Evolutionary conservation across 2,329 filamentous ascomycete species (phyloP).

Genomic region (Fusarium camptoceras): DNA sequence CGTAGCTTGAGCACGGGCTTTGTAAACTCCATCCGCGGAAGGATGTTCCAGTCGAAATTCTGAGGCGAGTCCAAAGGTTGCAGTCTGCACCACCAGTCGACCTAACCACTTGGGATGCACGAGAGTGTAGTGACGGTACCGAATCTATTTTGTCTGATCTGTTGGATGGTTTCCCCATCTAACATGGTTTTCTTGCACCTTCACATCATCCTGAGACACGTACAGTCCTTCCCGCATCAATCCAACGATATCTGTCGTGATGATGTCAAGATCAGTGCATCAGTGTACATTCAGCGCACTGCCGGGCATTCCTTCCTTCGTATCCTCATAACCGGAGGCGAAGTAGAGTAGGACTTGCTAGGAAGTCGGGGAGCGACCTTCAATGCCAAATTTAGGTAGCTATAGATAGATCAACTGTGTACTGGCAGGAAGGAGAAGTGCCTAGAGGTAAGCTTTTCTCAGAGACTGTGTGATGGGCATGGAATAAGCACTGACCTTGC

Average conservation of each 20-base stretch:
- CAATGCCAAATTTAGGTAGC: background rate
- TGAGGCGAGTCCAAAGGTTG: fast-evolving
- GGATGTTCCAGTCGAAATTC: background rate
- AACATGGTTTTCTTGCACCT: background rate
- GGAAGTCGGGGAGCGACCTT: background rate
- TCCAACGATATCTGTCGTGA: background rate
- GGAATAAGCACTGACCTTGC: background rate
- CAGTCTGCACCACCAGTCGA: background rate
- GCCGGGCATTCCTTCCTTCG: fast-evolving
- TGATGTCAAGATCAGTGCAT: background rate
- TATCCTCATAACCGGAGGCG: background rate
- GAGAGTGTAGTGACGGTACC: background rate
- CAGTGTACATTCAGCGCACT: fast-evolving
- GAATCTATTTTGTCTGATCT: fast-evolving
- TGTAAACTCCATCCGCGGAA: fast-evolving
- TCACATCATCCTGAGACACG: background rate
- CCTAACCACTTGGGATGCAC: background rate
- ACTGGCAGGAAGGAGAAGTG: background rate
- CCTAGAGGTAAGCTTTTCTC: background rate
- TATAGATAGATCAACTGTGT: background rate
- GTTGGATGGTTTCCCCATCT: fast-evolving
- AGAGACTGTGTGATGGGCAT: background rate
- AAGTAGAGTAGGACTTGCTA: fast-evolving
- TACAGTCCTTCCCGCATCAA: background rate
- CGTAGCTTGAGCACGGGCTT: fast-evolving